Conservation (phyloP, 768 basidiomycete genomes). For the Solioccasus polychromus region DNA sequence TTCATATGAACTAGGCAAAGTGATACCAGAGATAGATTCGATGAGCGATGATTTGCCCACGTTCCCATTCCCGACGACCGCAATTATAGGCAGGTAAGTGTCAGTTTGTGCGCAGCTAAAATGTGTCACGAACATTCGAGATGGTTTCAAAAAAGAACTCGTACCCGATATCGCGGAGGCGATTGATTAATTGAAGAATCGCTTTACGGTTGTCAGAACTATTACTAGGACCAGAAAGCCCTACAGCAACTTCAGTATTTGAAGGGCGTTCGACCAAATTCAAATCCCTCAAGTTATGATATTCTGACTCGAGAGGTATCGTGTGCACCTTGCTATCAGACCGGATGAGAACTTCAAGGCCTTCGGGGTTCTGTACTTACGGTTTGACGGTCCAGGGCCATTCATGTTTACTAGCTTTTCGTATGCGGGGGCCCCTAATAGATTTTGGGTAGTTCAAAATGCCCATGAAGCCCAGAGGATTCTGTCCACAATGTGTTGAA, state of each 20-base stretch:
- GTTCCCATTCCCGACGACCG: slow-evolving; percentile 71
- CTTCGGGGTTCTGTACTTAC: too few relatives aligned
- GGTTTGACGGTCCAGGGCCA: too few relatives aligned
- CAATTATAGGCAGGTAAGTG: slow-evolving; percentile 70
- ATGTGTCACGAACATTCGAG: neutral
- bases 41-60: slow-evolving; percentile 78
- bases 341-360: too few relatives aligned
- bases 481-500: too few relatives aligned
- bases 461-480: too few relatives aligned
- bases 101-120: slow-evolving; percentile 57
- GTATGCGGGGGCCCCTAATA: too few relatives aligned
- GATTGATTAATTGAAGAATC: slow-evolving; percentile 60
- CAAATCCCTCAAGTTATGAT: too few relatives aligned
- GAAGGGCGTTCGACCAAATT: too few relatives aligned
- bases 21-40: slow-evolving; percentile 73
- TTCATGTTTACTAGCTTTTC: too few relatives aligned
- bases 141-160: neutral
- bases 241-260: slow-evolving; percentile 36
- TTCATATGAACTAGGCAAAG: slow-evolving; percentile 63
- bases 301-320: too few relatives aligned
- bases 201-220: slow-evolving; percentile 41
- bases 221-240: slow-evolving; percentile 49
- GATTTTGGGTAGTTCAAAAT: too few relatives aligned
- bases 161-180: slow-evolving; percentile 61
- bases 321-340: too few relatives aligned